Base-by-base conservation (phyloP, 1,284 basidiomycete genomes). In the Irpex sp. region DNA sequence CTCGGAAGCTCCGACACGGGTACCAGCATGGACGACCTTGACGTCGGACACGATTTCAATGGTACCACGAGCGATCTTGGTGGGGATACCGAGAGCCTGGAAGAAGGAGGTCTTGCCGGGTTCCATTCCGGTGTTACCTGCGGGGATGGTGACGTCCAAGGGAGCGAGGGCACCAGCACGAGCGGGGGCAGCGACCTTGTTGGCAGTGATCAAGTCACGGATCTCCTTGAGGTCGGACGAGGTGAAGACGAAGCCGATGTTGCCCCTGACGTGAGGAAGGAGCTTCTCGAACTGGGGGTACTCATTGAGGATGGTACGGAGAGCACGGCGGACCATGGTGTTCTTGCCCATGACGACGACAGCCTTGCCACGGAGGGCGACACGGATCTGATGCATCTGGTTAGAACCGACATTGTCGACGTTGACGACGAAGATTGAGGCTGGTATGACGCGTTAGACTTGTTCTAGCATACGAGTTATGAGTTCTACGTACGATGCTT, bases 61-160 rank as follows among this genome's bases (percentile, higher is more conserved):
- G 62, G 97, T 99, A 87, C 96, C 96, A 90, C 96, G 93, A 63
- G 97, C 96, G 72, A 99, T 99, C 89, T 99, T 99, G 80, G 96
- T 99, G 58, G 97, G 96, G 77, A 99, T 96, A 85, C 93, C 92
- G 73, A 99, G 90, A 64, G 96, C 96, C 86, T 99, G 96, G 94
- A 99, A 99, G 94, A 99, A 99, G 72, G 95, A 96, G 65, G 95
- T 98, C 85, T 98, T 98, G 74, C 95, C 95, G 73, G 96, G 96
- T 78, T 98, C 97, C 96, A 99, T 99, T 78, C 96, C 96, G 64
- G 96, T 99, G 90, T 98, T 98, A 67, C 95, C 93, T 61, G 88
- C 94, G 59, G 94, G 92, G 72, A 99, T 93, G 67, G 77, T 83
- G 75, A 99, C 96, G 74, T 98, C 91, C 79, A 84, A 86, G 71